Base-by-base conservation (phyloP, 2,329 filamentous ascomycete species). In the Fusarium zealandicum region DNA sequence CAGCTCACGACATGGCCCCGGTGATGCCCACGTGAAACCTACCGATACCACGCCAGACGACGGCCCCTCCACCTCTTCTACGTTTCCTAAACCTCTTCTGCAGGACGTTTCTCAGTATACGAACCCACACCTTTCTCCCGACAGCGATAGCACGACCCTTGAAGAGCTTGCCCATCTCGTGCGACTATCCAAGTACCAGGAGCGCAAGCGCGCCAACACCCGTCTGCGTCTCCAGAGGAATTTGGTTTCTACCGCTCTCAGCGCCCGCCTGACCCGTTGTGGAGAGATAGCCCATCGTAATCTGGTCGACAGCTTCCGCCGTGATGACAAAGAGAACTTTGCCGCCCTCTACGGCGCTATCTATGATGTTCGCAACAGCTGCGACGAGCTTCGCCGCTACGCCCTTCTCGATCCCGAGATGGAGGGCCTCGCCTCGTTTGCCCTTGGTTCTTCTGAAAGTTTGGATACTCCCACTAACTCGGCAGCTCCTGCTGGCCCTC, bases 81-180 rank as follows among this genome's bases (percentile, higher is more conserved):
- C 60, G 17, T 61, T 79, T 49, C 78, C 80, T 27, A 75, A 73
- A 51, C 78, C 87, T n/a, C 77, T 90, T 39, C 73, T 90, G 40
- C 82, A 84, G 57, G 87, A 90, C 70, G 75, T 84, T 36, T 88
- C 87, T 35, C 78, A 86, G 51, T 90, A 90, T 72, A 80, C 82
- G 38, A 88, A 89, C 69, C 75, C 82, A 12, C 80, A 82, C 61
- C 72, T 88, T 49, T 79, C 82, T 41, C 80, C 82, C 31, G 84
- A 88, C 57, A 80, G 80, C 44, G 84, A 88, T 38, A 83, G 84
- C 53, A 90, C 88, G 38, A 89, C 87, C 12, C 78, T 93, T 57
- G 86, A 90, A 68, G 89, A 93, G 73, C 83, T 93, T 63, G 89
- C 89, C 44, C 89, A 92, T 72, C 75, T 93, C 66, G 88, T 92